Percentiles rank a stretch among this genome's conserved stretches.
Conservation (phyloP, 768 basidiomycete genomes). For the Lentinula raphanica region DNA sequence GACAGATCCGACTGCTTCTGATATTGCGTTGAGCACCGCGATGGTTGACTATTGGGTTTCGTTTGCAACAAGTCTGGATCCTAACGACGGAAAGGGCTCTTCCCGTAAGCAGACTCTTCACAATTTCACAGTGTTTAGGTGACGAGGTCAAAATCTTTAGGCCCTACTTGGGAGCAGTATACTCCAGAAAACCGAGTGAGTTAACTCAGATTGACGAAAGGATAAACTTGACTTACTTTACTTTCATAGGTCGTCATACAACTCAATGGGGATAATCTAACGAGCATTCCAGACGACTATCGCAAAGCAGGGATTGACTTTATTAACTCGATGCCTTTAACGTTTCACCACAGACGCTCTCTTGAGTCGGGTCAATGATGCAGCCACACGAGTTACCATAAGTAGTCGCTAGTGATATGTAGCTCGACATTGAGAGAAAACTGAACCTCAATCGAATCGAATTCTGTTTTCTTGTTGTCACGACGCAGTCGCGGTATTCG, state of each 20-base stretch:
- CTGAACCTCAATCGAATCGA: no score
- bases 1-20: slow-evolving; percentile 12
- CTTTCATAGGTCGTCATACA: slow-evolving; percentile 26
- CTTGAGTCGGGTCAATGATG: no score
- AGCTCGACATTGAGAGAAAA: no score
- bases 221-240: not conserved
- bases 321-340: slow-evolving; percentile 26
- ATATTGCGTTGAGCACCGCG: slow-evolving; percentile 21
- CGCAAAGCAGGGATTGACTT: slow-evolving; percentile 31
- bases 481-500: no score
- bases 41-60: slow-evolving; percentile 46
- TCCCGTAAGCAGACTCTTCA: slow-evolving; percentile 23
- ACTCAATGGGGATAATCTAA: slow-evolving; percentile 29
- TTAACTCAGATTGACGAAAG: not conserved
- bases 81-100: slow-evolving; percentile 37
- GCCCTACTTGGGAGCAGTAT: slow-evolving; percentile 27
- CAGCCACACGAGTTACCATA: no score
- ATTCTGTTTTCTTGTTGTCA: no score
- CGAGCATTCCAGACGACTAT: slow-evolving; percentile 31
- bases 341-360: slow-evolving; percentile 13
- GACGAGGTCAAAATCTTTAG: slow-evolving; percentile 9
- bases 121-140: no score
- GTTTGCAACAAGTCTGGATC: slow-evolving; percentile 36
- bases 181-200: slow-evolving; percentile 20
- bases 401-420: no score